Evolutionary conservation across 768 basidiomycete species (phyloP).

Genomic region (Collybiopsis confluens): DNA sequence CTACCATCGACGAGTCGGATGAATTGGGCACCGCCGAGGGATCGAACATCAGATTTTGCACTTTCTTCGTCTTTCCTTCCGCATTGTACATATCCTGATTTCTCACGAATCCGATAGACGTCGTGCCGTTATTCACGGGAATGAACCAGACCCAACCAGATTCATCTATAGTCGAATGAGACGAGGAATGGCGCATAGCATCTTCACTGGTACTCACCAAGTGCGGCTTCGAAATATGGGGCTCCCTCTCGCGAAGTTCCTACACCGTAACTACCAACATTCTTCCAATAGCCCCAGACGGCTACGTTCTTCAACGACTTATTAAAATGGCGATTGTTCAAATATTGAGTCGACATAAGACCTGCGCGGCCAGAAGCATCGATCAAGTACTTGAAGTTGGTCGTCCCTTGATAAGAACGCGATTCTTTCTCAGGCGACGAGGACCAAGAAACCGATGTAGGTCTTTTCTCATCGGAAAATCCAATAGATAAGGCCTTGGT

Average conservation of each 20-base stretch:
- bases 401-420: slow-evolving; percentile 34
- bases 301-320: slow-evolving; percentile 69
- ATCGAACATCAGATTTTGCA: slow-evolving; percentile 1
- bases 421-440: no score
- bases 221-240: slow-evolving; percentile 69
- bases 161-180: slow-evolving; percentile 40
- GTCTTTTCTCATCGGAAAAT: slow-evolving; percentile 28
- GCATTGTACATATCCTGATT: slow-evolving; percentile 46
- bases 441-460: slow-evolving; percentile 52
- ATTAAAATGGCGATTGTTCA: slow-evolving; percentile 68
- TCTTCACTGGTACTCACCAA: slow-evolving; percentile 45
- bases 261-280: slow-evolving; percentile 45
- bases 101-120: slow-evolving; percentile 60
- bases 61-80: slow-evolving; percentile 27
- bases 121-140: slow-evolving; percentile 58
- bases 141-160: slow-evolving; percentile 75
- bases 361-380: slow-evolving; percentile 74
- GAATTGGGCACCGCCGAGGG: slow-evolving; percentile 23
- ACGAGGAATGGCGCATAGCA: no score
- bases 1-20: slow-evolving; percentile 14
- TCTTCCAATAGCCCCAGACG: slow-evolving; percentile 74
- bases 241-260: slow-evolving; percentile 50
- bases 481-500: slow-evolving; percentile 46
- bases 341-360: slow-evolving; percentile 62
- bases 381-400: slow-evolving; percentile 64